Evolutionary conservation across 805 yeast species (phyloP).

Genomic region (Lipomyces japonicus): DNA sequence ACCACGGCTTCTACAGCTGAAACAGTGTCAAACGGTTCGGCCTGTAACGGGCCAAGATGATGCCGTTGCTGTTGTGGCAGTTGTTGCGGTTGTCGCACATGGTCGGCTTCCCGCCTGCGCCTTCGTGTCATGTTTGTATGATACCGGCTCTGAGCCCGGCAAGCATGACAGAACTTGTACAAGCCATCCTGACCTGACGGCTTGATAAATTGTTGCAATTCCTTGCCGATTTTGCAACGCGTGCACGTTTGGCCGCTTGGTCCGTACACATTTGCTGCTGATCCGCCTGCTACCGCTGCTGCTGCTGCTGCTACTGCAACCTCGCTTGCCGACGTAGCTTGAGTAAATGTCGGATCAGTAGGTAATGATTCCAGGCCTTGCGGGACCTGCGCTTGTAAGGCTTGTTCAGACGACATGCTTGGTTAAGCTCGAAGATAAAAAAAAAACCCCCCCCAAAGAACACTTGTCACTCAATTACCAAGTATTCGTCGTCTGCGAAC

Average conservation of each 20-base stretch:
- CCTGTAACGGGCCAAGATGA: too few species aligned
- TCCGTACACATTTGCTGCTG: constrained; percentile 1
- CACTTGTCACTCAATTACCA: too few species aligned
- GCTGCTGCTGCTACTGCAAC: background rate
- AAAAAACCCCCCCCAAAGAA: too few species aligned
- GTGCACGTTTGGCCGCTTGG: constrained; percentile 9
- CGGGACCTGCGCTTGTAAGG: too few species aligned
- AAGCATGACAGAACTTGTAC: constrained; percentile 22
- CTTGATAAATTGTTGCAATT: constrained; percentile 9
- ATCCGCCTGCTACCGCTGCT: background rate
- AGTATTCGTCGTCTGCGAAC: too few species aligned
- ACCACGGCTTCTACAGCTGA: background rate
- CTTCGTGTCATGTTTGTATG: constrained; percentile 25
- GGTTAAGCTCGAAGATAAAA: too few species aligned
- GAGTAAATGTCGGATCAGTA: too few species aligned
- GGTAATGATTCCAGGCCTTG: too few species aligned
- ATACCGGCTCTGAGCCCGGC: constrained; percentile 24
- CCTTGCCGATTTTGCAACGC: constrained; percentile 18
- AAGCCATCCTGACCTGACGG: constrained; percentile 22
- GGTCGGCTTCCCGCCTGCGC: constrained; percentile 20
- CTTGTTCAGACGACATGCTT: too few species aligned
- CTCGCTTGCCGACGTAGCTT: background rate
- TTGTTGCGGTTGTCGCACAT: too few species aligned
- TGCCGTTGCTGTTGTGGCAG: too few species aligned
- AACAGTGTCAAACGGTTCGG: background rate